A percentile compares a stretch with the other conserved stretches of the same genome.
phyloP scores from a whole-genome alignment of 345 rosid genomes.

The Gossypium stocksii region DNA sequence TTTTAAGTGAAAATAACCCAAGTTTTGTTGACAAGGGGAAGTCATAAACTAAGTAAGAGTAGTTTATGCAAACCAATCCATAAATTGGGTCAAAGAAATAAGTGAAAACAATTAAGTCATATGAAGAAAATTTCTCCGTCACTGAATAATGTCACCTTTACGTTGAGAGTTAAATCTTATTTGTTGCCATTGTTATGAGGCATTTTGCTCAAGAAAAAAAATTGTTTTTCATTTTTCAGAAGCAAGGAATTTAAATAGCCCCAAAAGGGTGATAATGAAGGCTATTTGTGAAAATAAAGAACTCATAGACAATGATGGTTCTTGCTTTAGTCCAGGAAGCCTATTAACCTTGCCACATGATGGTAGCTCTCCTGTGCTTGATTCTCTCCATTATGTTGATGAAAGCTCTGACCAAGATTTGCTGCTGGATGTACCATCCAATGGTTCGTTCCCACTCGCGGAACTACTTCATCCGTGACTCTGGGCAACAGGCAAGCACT shows the following conservation, averaged over 20 bases:
- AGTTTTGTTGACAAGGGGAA: neutral
- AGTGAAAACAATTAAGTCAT: neutral
- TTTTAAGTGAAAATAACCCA: neutral
- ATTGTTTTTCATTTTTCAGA: conserved; percentile 35
- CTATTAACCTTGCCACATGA: conserved; percentile 64
- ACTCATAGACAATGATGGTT: conserved; percentile 45
- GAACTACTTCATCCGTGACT: conserved; percentile 64
- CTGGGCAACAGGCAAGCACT: conserved; percentile 53
- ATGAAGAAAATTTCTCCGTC: neutral
- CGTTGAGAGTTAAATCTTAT: neutral
- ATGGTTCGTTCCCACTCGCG: conserved; percentile 81
- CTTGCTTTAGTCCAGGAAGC: conserved; percentile 71
- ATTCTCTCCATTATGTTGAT: conserved; percentile 46
- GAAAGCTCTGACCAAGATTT: conserved; percentile 73
- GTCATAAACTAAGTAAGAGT: neutral
- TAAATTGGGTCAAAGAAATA: neutral
- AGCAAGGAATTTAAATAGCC: conserved; percentile 55
- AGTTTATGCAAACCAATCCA: neutral
- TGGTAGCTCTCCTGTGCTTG: conserved; percentile 51
- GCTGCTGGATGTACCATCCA: conserved; percentile 77
- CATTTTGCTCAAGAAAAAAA: neutral
- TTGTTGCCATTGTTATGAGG: neutral
- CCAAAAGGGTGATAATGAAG: conserved; percentile 56
- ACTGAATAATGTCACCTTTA: neutral
- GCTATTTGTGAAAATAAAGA: conserved; percentile 53